Conservation (phyloP, 805 yeast genomes). For the Cyberlindnera maritima region DNA sequence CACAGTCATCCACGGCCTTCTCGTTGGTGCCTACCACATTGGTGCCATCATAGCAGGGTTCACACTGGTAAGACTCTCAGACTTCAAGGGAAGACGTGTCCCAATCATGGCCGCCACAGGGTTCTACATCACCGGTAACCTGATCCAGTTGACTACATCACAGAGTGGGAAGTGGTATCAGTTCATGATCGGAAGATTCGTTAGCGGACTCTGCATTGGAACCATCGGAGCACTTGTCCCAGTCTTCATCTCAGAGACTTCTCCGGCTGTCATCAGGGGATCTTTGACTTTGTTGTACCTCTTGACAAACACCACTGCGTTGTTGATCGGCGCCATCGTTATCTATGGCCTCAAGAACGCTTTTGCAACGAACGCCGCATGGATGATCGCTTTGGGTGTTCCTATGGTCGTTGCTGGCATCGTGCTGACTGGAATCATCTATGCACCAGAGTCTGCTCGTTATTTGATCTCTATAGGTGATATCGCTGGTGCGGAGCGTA, state of each 20-base stretch:
- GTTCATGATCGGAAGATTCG: slow-evolving; percentile 57
- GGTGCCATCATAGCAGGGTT: slow-evolving; percentile 73
- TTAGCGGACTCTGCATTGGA: slow-evolving; percentile 76
- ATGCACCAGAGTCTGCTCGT: slow-evolving; percentile 69
- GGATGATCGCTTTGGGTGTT: slow-evolving; percentile 65
- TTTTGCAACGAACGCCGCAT: slow-evolving; percentile 42
- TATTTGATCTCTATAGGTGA: slow-evolving; percentile 47
- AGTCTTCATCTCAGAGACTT: slow-evolving; percentile 61
- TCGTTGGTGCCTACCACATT: slow-evolving; percentile 56
- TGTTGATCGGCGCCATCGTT: slow-evolving; percentile 62
- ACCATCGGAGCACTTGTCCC: slow-evolving; percentile 70
- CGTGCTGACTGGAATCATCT: slow-evolving; percentile 55
- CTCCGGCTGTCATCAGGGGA: slow-evolving; percentile 67
- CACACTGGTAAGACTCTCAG: slow-evolving; percentile 54
- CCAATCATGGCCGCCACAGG: slow-evolving; percentile 54
- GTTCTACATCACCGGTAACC: slow-evolving; percentile 55
- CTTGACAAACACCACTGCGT: slow-evolving; percentile 61
- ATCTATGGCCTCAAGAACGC: slow-evolving; percentile 48
- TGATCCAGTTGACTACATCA: slow-evolving; percentile 53
- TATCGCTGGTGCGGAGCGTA: slow-evolving; percentile 51
- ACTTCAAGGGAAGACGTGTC: slow-evolving; percentile 55
- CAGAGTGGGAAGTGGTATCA: slow-evolving; percentile 54
- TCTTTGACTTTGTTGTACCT: slow-evolving; percentile 64
- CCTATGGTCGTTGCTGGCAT: slow-evolving; percentile 41
- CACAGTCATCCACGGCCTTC: slow-evolving; percentile 35